Evolutionary conservation across 2,329 filamentous ascomycete species (phyloP).

Genomic region (Aquanectria penicillioides): DNA sequence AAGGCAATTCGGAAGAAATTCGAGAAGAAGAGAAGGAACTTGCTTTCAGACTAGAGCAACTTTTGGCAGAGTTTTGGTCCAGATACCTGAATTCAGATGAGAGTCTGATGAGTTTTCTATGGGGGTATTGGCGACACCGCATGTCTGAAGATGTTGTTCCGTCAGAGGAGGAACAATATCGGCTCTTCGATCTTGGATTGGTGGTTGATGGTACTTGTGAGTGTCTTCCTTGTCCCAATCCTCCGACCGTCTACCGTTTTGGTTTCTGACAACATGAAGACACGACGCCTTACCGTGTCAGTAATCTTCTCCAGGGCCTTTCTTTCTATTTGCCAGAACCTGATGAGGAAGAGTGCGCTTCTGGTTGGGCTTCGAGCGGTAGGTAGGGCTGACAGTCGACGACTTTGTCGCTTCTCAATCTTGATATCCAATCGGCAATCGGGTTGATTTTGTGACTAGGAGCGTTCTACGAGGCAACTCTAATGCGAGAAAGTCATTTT

Average conservation of each 20-base stretch:
- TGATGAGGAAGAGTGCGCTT: too few species aligned
- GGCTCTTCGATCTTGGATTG: neutral
- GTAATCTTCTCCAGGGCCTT: neutral
- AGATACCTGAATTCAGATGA: neutral
- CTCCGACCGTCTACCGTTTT: neutral
- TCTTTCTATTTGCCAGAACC: too few species aligned
- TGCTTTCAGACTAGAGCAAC: neutral
- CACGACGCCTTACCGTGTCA: neutral
- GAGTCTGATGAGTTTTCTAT: neutral
- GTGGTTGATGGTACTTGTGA: neutral
- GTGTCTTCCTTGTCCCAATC: neutral
- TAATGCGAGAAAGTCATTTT: too few species aligned
- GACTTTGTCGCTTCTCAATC: too few species aligned
- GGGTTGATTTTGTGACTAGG: too few species aligned
- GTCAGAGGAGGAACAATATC: neutral
- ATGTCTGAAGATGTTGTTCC: neutral
- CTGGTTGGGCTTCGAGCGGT: too few species aligned
- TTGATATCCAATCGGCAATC: too few species aligned
- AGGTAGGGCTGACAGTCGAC: too few species aligned
- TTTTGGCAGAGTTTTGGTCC: neutral
- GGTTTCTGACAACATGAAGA: neutral
- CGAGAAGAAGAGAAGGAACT: neutral
- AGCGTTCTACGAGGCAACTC: too few species aligned
- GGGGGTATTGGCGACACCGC: neutral
- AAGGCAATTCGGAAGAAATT: neutral